Conservation (phyloP, 805 yeast species). For the Priceomyces carsonii region DNA sequence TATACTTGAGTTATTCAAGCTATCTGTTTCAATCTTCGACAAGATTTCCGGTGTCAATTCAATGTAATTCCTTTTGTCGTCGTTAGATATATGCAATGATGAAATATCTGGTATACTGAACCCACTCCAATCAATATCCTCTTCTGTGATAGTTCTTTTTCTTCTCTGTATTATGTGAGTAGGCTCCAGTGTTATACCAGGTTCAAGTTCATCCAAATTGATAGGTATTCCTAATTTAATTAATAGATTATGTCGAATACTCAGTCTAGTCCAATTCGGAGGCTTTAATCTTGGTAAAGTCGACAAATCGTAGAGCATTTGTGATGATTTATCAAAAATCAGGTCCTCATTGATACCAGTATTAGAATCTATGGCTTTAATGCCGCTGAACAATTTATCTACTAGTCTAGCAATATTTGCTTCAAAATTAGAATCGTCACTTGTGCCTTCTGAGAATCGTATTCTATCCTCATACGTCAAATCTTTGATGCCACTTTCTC, state of each 20-base stretch:
- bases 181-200: conserved; percentile 1
- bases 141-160: conserved; percentile 24
- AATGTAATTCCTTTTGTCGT: conserved; percentile 23
- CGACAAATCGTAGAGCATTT: conserved; percentile 49
- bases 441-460: neutral
- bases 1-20: conserved; percentile 30
- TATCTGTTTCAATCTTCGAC: conserved; percentile 34
- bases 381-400: neutral
- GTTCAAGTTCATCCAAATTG: conserved; percentile 55
- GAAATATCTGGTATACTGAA: conserved; percentile 38
- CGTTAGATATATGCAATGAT: conserved; percentile 27
- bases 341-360: neutral
- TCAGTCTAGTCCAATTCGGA: conserved; percentile 69
- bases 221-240: conserved; percentile 72
- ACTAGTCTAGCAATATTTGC: neutral
- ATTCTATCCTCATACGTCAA: too few relatives aligned
- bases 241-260: conserved; percentile 62
- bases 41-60: conserved; percentile 27
- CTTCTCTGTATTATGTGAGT: conserved; percentile 8
- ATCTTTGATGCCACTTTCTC: too few relatives aligned
- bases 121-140: conserved; percentile 35
- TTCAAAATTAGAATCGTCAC: neutral
- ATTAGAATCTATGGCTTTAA: neutral
- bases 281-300: conserved; percentile 52
- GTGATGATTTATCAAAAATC: conserved; percentile 8